Conservation (phyloP, 2,329 filamentous ascomycete species). For the Akanthomyces uredinophilus region DNA sequence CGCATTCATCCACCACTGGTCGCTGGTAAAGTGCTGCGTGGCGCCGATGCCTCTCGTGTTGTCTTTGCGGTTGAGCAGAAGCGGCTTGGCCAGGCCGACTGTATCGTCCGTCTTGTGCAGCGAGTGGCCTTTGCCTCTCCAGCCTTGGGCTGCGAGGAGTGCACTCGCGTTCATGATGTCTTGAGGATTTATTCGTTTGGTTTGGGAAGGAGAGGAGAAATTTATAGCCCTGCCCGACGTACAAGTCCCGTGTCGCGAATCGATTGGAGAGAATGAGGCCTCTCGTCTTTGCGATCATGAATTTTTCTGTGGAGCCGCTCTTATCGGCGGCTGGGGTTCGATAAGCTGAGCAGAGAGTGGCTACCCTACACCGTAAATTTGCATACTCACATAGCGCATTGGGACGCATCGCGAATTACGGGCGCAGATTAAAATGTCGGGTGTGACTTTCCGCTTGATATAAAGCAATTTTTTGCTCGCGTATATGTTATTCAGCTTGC, state of each 20-base stretch:
- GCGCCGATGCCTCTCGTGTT: slow-evolving; percentile 78
- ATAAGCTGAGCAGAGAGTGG: background rate
- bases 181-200: background rate
- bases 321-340: slow-evolving; percentile 22
- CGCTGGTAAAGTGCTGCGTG: slow-evolving; percentile 61
- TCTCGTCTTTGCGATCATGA: background rate
- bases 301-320: slow-evolving; percentile 27
- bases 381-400: background rate
- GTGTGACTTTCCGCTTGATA: too few species aligned
- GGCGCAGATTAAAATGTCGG: too few species aligned
- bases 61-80: slow-evolving; percentile 77
- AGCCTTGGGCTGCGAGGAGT: slow-evolving; percentile 80
- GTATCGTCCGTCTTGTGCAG: slow-evolving; percentile 69
- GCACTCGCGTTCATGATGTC: slow-evolving; percentile 72
- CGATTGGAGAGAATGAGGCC: background rate
- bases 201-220: background rate
- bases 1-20: slow-evolving; percentile 96
- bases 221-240: background rate
- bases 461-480: too few species aligned
- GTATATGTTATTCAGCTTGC: too few species aligned
- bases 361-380: slow-evolving; percentile 7
- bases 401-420: too few species aligned
- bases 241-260: background rate
- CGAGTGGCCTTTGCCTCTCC: slow-evolving; percentile 83
- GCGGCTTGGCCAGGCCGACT: slow-evolving; percentile 74